Evolutionary conservation across 192 early-diverging fungal genomes (phyloP).

Genomic region (Dispira simplex): DNA sequence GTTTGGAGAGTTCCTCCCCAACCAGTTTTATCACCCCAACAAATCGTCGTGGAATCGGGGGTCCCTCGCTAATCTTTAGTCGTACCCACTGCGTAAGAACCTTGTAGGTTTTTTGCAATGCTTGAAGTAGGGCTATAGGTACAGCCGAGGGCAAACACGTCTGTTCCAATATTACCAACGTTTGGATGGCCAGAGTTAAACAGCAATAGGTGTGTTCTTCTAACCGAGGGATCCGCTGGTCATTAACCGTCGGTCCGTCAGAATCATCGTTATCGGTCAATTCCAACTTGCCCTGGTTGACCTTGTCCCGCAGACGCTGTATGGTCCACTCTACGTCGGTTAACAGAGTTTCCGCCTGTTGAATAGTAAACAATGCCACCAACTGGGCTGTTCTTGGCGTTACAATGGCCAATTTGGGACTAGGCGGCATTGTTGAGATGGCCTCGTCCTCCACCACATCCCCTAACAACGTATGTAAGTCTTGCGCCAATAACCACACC

Average conservation of each 20-base stretch:
- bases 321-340: constrained; percentile 1
- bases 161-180: constrained; percentile 24
- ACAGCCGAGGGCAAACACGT: constrained; percentile 20
- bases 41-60: constrained; percentile 23
- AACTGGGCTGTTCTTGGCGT: neutral
- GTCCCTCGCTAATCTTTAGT: constrained; percentile 14
- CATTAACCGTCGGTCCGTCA: too few relatives aligned
- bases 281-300: constrained; percentile 20
- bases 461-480: constrained; percentile 6
- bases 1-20: constrained; percentile 26
- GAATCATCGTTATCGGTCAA: constrained; percentile 16
- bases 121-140: constrained; percentile 31
- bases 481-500: neutral
- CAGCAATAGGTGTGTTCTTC: too few relatives aligned
- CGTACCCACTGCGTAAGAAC: constrained; percentile 13
- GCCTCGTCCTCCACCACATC: neutral
- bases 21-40: constrained; percentile 27
- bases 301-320: neutral
- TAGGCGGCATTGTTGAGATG: neutral
- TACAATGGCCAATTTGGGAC: constrained; percentile 1
- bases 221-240: too few relatives aligned
- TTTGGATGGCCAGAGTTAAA: constrained; percentile 18
- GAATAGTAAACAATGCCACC: neutral
- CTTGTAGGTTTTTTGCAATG: constrained; percentile 30
- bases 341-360: neutral